Conservation (phyloP, 23 red algal genomes). For the Gracilaria gracilis region DNA sequence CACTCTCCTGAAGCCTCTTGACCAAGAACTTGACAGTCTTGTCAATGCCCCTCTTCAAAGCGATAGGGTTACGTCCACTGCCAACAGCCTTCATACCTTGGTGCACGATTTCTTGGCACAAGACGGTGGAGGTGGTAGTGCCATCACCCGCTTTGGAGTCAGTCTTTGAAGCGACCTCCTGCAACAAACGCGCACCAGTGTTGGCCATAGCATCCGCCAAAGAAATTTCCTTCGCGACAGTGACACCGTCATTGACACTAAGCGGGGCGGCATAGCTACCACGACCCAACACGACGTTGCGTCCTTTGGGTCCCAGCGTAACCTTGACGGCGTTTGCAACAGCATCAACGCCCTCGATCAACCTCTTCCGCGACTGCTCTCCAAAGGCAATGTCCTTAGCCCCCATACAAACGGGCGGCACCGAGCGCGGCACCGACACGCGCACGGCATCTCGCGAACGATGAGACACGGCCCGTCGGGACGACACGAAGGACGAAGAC, state of each 20-base stretch:
- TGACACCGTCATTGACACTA: constrained; percentile 99
- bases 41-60: constrained; percentile 92
- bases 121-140: constrained; percentile 95
- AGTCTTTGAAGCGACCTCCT: constrained; percentile 99
- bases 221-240: constrained; percentile 93
- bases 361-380: constrained; percentile 78
- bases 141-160: constrained; percentile 98
- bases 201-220: constrained; percentile 92
- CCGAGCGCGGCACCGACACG: neutral
- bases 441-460: constrained; percentile 8
- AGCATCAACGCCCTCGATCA: constrained; percentile 93
- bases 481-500: constrained; percentile 15
- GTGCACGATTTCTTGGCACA: constrained; percentile 94
- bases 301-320: constrained; percentile 95
- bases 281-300: constrained; percentile 96
- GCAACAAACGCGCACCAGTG: constrained; percentile 91
- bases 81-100: constrained; percentile 90
- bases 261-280: constrained; percentile 86
- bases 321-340: constrained; percentile 99
- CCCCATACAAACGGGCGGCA: constrained; percentile 50
- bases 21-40: constrained; percentile 86
- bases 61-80: constrained; percentile 92
- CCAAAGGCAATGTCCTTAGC: constrained; percentile 91
- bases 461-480: neutral
- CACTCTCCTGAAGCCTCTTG: constrained; percentile 64